Evolutionary conservation across 176 grass and related monocot genomes (phyloP).

Genomic region (Canna indica): DNA sequence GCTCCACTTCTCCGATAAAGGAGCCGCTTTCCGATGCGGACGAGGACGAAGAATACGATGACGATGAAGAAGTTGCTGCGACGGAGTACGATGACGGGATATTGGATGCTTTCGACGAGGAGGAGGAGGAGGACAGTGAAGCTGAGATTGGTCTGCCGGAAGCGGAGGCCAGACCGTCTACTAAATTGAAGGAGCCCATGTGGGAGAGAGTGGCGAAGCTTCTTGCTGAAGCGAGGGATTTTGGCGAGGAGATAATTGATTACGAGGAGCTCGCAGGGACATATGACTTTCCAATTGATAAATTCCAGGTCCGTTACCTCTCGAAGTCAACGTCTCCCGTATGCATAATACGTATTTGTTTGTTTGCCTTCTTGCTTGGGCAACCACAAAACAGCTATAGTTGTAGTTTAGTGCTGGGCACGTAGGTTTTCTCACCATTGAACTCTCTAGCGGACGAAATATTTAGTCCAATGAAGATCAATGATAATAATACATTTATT

Average conservation of each 20-base stretch:
- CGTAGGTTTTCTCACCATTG: not conserved
- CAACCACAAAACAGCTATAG: no score
- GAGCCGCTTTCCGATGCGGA: slow-evolving; percentile 30
- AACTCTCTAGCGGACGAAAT: no score
- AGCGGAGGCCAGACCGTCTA: not conserved
- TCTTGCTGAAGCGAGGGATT: slow-evolving; percentile 61
- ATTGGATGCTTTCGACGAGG: slow-evolving; percentile 10
- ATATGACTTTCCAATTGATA: slow-evolving; percentile 83
- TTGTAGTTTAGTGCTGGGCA: no score
- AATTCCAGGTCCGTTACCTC: slow-evolving; percentile 60
- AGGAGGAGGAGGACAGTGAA: slow-evolving; percentile 7
- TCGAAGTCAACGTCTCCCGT: no score
- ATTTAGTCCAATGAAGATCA: no score
- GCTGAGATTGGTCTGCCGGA: not conserved
- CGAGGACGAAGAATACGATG: slow-evolving; percentile 24
- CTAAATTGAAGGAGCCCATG: slow-evolving; percentile 58
- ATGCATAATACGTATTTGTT: no score
- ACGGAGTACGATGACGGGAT: slow-evolving; percentile 40
- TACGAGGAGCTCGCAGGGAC: slow-evolving; percentile 73
- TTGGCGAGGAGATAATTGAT: slow-evolving; percentile 70
- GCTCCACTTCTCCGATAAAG: slow-evolving; percentile 30
- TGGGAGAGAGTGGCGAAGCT: slow-evolving; percentile 46
- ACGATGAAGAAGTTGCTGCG: slow-evolving; percentile 23
- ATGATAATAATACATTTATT: no score
- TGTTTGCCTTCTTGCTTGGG: not conserved